Conservation (phyloP, 2,329 filamentous ascomycete species). For the Arthrobotrys sinensis region DNA sequence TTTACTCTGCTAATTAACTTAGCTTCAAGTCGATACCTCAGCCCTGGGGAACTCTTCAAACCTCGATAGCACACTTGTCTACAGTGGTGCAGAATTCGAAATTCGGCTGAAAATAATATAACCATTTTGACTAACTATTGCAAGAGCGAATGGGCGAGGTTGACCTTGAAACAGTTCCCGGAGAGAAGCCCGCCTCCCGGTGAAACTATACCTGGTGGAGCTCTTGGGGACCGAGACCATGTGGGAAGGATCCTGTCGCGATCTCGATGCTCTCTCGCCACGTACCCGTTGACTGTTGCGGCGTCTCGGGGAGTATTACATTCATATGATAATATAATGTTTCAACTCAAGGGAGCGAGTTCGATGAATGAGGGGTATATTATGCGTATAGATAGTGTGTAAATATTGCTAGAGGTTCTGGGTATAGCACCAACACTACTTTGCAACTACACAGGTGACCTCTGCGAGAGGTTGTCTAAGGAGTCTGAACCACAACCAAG, state of each 20-base stretch:
- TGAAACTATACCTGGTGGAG: constrained; percentile 2
- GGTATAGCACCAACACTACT: not conserved
- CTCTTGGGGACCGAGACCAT: not conserved
- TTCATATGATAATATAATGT: not conserved
- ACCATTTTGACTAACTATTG: constrained; percentile 5
- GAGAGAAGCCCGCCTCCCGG: not conserved
- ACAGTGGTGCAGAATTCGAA: constrained; percentile 1
- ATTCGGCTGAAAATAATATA: constrained; percentile 17
- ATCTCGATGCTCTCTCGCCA: not conserved
- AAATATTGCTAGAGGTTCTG: not conserved
- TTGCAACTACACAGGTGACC: not conserved
- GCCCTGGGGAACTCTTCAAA: not conserved
- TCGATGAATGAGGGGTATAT: not conserved
- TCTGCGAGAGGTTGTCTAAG: not conserved
- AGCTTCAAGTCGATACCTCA: not conserved
- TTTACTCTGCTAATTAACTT: not conserved
- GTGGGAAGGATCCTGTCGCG: not conserved
- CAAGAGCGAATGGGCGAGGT: not conserved
- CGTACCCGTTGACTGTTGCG: constrained; percentile 7
- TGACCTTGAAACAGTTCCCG: not conserved
- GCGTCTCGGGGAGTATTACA: constrained; percentile 11
- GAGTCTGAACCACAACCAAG: constrained; percentile 14
- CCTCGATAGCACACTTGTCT: not conserved
- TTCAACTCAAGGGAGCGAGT: not conserved
- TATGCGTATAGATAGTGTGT: constrained; percentile 1